phyloP scores from a whole-genome alignment of 2,329 filamentous ascomycete species.

The Ophiostoma novo-ulmi region DNA sequence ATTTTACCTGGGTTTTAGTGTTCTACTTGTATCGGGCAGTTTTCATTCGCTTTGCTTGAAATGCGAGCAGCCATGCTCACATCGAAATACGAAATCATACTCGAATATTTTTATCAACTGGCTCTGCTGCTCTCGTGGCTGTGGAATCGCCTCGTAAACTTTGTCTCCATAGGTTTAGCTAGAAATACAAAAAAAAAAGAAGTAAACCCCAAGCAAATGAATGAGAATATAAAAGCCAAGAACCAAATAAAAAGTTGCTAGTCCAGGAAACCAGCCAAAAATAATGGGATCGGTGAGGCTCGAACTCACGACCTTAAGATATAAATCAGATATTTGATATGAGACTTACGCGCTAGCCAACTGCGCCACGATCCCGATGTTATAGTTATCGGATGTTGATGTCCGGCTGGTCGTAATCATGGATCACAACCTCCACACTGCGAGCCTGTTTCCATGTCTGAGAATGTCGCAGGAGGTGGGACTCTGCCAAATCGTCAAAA shows the following conservation, averaged over 20 bases:
- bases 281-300: conserved; percentile 27
- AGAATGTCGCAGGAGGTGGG: neutral
- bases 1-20: no score
- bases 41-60: neutral
- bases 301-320: conserved; percentile 29
- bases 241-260: neutral
- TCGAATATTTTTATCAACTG: neutral
- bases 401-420: neutral
- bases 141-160: neutral
- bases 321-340: conserved; percentile 5
- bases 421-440: neutral
- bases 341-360: conserved; percentile 18
- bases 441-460: neutral
- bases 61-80: neutral
- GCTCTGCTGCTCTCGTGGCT: neutral
- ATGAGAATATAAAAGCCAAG: neutral
- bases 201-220: neutral
- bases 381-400: neutral
- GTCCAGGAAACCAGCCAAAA: neutral
- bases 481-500: neutral
- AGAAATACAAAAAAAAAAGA: neutral
- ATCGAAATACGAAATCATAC: neutral
- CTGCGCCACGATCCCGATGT: conserved; percentile 16
- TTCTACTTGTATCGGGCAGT: neutral
- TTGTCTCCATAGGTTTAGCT: neutral